Evolutionary conservation across 352 stramenopile species (phyloP).

Genomic region (Aphanomyces invadans): DNA sequence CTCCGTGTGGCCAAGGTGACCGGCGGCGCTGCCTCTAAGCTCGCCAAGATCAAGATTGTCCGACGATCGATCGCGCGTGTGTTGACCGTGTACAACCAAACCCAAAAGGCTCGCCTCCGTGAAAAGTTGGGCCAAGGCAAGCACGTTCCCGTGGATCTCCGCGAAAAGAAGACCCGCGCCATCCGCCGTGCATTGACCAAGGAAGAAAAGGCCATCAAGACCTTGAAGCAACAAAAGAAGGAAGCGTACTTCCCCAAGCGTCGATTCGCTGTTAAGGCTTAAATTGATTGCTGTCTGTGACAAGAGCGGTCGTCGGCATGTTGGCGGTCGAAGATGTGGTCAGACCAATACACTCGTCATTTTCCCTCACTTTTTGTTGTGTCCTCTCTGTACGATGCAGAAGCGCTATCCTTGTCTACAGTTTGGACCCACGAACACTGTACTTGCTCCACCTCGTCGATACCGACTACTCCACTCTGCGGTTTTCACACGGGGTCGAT

Average conservation of each 20-base stretch:
- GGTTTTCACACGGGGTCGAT: too few relatives aligned
- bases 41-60: constrained; percentile 98
- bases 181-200: constrained; percentile 95
- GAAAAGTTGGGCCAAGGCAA: constrained; percentile 92
- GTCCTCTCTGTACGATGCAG: background rate
- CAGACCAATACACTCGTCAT: constrained; percentile 19
- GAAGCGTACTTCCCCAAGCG: constrained; percentile 93
- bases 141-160: constrained; percentile 97
- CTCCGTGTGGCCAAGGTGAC: constrained; percentile 99
- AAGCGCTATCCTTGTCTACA: too few relatives aligned
- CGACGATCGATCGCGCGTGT: constrained; percentile 99
- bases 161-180: constrained; percentile 98
- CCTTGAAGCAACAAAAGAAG: constrained; percentile 93
- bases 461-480: too few relatives aligned
- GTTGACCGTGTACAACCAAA: constrained; percentile 99
- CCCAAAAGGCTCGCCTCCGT: constrained; percentile 96
- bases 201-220: constrained; percentile 92
- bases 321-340: constrained; percentile 22
- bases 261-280: constrained; percentile 97
- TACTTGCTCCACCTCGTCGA: too few relatives aligned
- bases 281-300: constrained; percentile 43
- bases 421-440: background rate
- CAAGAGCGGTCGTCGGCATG: constrained; percentile 26
- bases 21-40: constrained; percentile 97
- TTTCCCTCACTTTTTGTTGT: constrained; percentile 13